Conservation (phyloP, 2,329 filamentous ascomycete species). For the Calonectria hawksworthii region DNA sequence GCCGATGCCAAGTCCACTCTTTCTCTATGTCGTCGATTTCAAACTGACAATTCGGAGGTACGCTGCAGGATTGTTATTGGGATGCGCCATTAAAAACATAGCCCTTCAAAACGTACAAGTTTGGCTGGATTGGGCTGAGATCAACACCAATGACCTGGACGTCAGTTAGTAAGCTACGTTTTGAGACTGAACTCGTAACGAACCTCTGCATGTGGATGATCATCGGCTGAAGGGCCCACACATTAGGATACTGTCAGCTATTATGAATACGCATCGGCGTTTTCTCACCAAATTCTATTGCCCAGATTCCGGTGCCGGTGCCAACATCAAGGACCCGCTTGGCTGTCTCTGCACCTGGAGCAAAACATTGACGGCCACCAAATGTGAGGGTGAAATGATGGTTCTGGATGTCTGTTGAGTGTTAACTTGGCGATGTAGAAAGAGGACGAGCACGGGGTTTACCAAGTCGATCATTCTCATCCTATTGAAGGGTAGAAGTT, state of each 20-base stretch:
- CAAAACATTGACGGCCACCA: constrained; percentile 22
- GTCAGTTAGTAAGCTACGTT: not conserved
- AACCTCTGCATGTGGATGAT: constrained; percentile 35
- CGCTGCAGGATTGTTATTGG: not conserved
- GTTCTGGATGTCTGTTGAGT: constrained; percentile 27
- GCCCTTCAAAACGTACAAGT: not conserved
- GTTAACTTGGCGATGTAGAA: not conserved
- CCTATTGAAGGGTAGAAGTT: not conserved
- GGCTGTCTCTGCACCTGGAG: constrained; percentile 15
- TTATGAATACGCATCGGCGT: not conserved
- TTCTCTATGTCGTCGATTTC: constrained; percentile 31
- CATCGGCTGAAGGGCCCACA: constrained; percentile 15
- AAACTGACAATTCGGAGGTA: constrained; percentile 27
- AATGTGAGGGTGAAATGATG: constrained; percentile 32
- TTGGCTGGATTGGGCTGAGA: constrained; percentile 30
- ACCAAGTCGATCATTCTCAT: constrained; percentile 35
- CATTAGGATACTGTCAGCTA: not conserved
- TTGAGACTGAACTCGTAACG: fast-evolving
- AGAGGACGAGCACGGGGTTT: fast-evolving
- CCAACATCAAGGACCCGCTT: constrained; percentile 33
- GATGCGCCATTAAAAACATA: not conserved
- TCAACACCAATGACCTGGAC: constrained; percentile 27
- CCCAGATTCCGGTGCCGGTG: constrained; percentile 35
- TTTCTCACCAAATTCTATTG: constrained; percentile 29
- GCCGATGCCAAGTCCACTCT: constrained; percentile 30